These are phyloP conservation scores for Hericium rajendrae DNA, from an alignment of 768 basidiomycete species.

Conservation along the genomic window DNA sequence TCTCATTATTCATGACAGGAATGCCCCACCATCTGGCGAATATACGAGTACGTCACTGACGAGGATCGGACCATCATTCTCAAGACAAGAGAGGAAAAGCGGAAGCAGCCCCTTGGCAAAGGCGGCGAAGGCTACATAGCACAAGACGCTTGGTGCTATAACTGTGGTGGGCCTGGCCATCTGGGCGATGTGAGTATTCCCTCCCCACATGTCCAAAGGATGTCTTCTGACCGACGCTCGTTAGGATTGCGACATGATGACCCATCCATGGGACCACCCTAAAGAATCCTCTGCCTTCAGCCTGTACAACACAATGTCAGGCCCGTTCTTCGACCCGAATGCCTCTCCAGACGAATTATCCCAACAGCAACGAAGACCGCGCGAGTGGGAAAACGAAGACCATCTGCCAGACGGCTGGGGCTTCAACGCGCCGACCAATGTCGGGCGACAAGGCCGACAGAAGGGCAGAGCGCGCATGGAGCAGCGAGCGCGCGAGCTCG, in stretches of 20 bases:
- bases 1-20: slow-evolving; percentile 36
- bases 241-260: slow-evolving; percentile 51
- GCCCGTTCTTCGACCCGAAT: slow-evolving; percentile 45
- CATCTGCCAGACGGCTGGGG: slow-evolving; percentile 37
- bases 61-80: slow-evolving; percentile 39
- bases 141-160: slow-evolving; percentile 71
- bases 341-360: slow-evolving; percentile 16
- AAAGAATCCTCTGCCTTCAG: slow-evolving; percentile 62
- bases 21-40: slow-evolving; percentile 75
- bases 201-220: no score
- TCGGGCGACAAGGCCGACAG: slow-evolving; percentile 54
- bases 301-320: slow-evolving; percentile 44
- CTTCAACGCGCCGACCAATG: slow-evolving; percentile 40
- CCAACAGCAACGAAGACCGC: slow-evolving; percentile 22
- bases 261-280: slow-evolving; percentile 31
- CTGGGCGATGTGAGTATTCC: slow-evolving; percentile 60
- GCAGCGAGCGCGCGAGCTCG: slow-evolving; percentile 34
- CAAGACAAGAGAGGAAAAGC: slow-evolving; percentile 38
- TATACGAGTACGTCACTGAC: slow-evolving; percentile 63
- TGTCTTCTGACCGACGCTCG: no score
- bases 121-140: slow-evolving; percentile 78
- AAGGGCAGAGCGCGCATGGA: slow-evolving; percentile 51
- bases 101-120: slow-evolving; percentile 41
- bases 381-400: slow-evolving; percentile 34
- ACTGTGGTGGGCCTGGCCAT: slow-evolving; percentile 65